Percentiles rank a stretch among this genome's conserved stretches.
These are phyloP conservation scores for Pseudocercospora vitis DNA, from an alignment of 2,329 filamentous ascomycete species.

Conservation along the genomic window DNA sequence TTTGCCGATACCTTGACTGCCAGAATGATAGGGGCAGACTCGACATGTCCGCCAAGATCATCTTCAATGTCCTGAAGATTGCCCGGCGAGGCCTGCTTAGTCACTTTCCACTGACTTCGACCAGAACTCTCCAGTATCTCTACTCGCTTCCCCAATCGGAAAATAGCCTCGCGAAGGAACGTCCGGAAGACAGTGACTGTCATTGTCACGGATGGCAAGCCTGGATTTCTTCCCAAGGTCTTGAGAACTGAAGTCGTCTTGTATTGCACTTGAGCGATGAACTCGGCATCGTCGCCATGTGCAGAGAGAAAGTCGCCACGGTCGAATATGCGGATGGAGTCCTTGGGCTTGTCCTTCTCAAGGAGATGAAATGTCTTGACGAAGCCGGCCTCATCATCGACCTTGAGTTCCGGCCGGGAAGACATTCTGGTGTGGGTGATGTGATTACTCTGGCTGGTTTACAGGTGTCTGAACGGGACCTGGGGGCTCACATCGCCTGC, in stretches of 20 bases:
- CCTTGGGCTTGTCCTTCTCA: slow-evolving; percentile 66
- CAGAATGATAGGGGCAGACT: slow-evolving; percentile 89
- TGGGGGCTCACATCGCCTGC: too few relatives aligned
- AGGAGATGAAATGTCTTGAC: slow-evolving; percentile 95
- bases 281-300: slow-evolving; percentile 81
- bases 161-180: slow-evolving; percentile 90
- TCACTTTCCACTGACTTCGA: slow-evolving; percentile 87
- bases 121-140: slow-evolving; percentile 83
- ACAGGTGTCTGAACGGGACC: background rate
- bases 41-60: slow-evolving; percentile 81
- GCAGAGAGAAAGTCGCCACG: slow-evolving; percentile 93
- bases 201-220: slow-evolving; percentile 90
- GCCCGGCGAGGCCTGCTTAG: slow-evolving; percentile 82
- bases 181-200: slow-evolving; percentile 92
- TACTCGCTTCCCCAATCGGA: slow-evolving; percentile 83
- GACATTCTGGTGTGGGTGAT: slow-evolving; percentile 43
- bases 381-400: slow-evolving; percentile 96
- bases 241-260: slow-evolving; percentile 95
- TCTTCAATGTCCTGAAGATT: slow-evolving; percentile 98
- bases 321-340: slow-evolving; percentile 88
- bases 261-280: slow-evolving; percentile 83
- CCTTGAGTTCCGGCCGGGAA: slow-evolving; percentile 60
- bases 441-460: background rate
- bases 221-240: slow-evolving; percentile 81
- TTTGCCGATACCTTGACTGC: slow-evolving; percentile 92